Percentiles rank a stretch among this genome's conserved stretches.
phyloP scores from a whole-genome alignment of 202 grass and related monocot species.

The Zoysia matrella region DNA sequence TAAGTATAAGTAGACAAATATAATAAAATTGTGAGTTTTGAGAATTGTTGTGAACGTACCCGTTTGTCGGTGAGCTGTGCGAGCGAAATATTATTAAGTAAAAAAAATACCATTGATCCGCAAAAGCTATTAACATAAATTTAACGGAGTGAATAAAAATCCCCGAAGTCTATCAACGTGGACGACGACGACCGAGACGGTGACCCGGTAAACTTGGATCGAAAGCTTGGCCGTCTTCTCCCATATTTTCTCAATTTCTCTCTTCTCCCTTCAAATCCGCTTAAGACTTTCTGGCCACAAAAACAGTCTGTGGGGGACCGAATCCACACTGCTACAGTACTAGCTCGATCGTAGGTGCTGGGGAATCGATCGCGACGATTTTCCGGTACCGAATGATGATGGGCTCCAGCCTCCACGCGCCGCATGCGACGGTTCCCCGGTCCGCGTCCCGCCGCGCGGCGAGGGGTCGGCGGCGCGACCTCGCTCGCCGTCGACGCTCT shows the following conservation, averaged over 20 bases:
- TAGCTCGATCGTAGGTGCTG: neutral
- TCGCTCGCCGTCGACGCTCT: neutral
- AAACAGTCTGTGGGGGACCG: neutral
- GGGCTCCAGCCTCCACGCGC: neutral
- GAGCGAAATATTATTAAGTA: no score
- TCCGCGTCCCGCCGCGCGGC: neutral
- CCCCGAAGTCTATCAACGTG: neutral
- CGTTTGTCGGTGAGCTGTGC: no score
- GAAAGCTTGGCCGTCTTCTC: neutral
- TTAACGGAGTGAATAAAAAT: neutral
- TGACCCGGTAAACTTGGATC: constrained; percentile 12
- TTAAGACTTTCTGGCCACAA: constrained; percentile 16
- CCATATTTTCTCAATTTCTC: neutral
- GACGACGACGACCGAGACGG: neutral
- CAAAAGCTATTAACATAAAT: no score
- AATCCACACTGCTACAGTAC: constrained; percentile 13
- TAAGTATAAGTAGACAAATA: no score
- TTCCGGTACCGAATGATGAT: neutral
- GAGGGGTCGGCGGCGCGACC: neutral
- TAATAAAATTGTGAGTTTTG: no score
- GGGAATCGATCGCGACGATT: neutral
- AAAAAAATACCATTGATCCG: no score
- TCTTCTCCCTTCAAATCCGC: neutral
- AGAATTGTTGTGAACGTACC: no score
- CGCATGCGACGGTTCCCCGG: neutral